Evolutionary conservation across 345 rosid genomes (phyloP).

Genomic region (Lepidium didymum): DNA sequence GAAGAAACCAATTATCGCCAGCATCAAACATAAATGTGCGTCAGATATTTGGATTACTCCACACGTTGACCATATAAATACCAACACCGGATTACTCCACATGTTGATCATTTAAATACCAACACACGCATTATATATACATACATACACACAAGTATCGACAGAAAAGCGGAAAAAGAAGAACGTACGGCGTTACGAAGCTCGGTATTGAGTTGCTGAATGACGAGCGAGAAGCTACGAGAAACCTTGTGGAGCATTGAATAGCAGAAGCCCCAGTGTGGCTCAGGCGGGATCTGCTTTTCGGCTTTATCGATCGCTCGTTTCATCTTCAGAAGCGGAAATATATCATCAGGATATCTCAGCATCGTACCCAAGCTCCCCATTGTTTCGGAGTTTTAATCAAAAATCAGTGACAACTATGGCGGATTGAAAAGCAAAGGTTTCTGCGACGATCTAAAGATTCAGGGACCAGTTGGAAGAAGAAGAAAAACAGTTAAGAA

Average conservation of each 20-base stretch:
- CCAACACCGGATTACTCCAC: no score
- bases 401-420: constrained; percentile 8
- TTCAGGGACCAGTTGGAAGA: background rate
- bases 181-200: constrained; percentile 79
- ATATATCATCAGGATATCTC: constrained; percentile 84
- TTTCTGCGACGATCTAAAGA: constrained; percentile 4
- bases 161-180: background rate
- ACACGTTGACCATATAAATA: background rate
- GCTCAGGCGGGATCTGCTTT: constrained; percentile 88
- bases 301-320: constrained; percentile 61
- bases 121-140: background rate
- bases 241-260: constrained; percentile 90
- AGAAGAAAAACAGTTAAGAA: background rate
- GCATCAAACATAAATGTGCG: background rate
- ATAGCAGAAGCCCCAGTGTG: constrained; percentile 92
- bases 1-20: background rate
- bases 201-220: constrained; percentile 77
- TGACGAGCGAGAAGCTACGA: constrained; percentile 79
- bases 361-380: constrained; percentile 59
- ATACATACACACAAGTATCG: background rate
- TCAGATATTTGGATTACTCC: constrained; percentile 5
- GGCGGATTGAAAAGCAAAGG: background rate
- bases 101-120: background rate
- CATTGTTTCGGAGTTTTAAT: constrained; percentile 32
- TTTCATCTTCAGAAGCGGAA: constrained; percentile 77